phyloP scores from a whole-genome alignment of 495 filamentous ascomycete species.

The Podospora pseudopauciseta region DNA sequence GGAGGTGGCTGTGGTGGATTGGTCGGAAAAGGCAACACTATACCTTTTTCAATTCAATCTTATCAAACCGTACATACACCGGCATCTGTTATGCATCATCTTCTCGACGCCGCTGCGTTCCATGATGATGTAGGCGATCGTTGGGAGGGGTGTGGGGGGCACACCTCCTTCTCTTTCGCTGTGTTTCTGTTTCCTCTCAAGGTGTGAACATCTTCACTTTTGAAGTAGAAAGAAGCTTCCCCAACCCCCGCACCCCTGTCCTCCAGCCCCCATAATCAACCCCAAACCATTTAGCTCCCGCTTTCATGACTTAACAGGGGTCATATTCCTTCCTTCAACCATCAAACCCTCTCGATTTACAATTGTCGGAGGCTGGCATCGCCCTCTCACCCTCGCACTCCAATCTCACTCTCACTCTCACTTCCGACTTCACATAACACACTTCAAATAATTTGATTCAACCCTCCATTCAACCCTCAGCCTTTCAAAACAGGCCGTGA shows the following conservation, averaged over 20 bases:
- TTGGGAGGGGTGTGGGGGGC: too few relatives aligned
- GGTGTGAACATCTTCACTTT: too few relatives aligned
- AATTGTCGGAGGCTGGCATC: background rate
- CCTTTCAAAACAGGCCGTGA: background rate
- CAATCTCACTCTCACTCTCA: background rate
- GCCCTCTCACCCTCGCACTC: background rate
- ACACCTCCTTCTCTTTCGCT: background rate
- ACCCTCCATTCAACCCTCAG: background rate
- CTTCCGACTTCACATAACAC: background rate
- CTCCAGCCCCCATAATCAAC: background rate
- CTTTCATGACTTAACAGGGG: background rate
- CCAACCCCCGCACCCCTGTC: slow-evolving; percentile 1
- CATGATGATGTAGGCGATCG: too few relatives aligned
- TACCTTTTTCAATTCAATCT: too few relatives aligned
- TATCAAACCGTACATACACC: too few relatives aligned
- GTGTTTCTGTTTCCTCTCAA: too few relatives aligned
- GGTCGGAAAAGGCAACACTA: background rate
- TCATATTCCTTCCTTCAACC: background rate
- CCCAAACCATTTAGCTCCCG: slow-evolving; percentile 9
- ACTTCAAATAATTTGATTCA: background rate
- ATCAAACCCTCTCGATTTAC: background rate
- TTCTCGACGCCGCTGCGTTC: too few relatives aligned
- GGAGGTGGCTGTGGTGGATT: background rate
- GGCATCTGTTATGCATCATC: too few relatives aligned
- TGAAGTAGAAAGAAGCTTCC: background rate